These are phyloP conservation scores for Tolypocladium endophyticum DNA, from an alignment of 2,329 filamentous ascomycete genomes.

Conservation along the genomic window DNA sequence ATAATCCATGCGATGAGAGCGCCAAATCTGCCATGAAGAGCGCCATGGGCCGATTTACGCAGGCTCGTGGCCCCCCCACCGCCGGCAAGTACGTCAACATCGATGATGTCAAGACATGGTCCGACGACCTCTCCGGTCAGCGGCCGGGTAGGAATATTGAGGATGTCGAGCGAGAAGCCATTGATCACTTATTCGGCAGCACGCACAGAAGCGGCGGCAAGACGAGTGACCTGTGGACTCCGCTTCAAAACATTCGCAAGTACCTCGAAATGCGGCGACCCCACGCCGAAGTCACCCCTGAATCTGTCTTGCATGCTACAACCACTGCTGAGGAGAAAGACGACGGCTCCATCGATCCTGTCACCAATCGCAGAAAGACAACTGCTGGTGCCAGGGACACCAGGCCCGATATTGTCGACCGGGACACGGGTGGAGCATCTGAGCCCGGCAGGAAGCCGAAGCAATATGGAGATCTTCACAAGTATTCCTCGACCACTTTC, in stretches of 20 bases:
- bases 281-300: constrained; percentile 9
- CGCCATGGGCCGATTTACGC: constrained; percentile 23
- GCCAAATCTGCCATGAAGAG: constrained; percentile 27
- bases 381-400: neutral
- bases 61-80: constrained; percentile 22
- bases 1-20: constrained; percentile 21
- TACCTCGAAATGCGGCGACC: constrained; percentile 14
- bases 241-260: constrained; percentile 21
- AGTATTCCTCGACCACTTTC: constrained; percentile 19
- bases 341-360: constrained; percentile 38
- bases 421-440: neutral
- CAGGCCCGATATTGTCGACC: neutral
- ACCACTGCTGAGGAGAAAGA: constrained; percentile 6
- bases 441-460: neutral
- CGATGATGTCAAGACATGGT: constrained; percentile 23
- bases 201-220: constrained; percentile 11
- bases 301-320: constrained; percentile 14
- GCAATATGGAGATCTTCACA: constrained; percentile 16
- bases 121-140: constrained; percentile 24
- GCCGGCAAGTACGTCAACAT: constrained; percentile 22
- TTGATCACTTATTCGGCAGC: constrained; percentile 32
- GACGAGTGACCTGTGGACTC: constrained; percentile 18
- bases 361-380: constrained; percentile 40
- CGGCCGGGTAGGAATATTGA: constrained; percentile 31
- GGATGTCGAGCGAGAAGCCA: constrained; percentile 32